Base-by-base conservation (phyloP, 2,329 filamentous ascomycete genomes). In the Ophiostoma sp. region DNA sequence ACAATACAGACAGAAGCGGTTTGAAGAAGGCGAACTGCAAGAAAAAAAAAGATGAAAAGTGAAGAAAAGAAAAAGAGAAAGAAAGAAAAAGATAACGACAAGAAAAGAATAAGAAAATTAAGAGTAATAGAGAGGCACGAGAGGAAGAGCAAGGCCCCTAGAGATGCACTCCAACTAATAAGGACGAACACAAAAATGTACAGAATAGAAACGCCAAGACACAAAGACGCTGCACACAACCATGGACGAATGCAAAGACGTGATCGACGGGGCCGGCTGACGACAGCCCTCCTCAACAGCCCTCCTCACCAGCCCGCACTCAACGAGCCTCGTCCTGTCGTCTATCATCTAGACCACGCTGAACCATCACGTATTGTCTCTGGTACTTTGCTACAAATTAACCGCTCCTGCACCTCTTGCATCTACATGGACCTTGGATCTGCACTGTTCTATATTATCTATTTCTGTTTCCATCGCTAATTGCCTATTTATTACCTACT, bases 181-280 rank as follows among this genome's bases (percentile, higher is more conserved):
- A 27, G 27, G 27, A 27, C 27, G 27, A 27, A 27, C 27, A 27
- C 27, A 27, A 27, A 27, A 27, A 27, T 27, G 27, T 27, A 27
- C 27, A 27, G 27, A 27, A 27, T 27, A 27, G 27, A 27, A 12
- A 12, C 42, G 47, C 47, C 47, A 52, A 52, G 5, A 27, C 27
- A 27, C 27, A 27, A 27, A 27, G 27, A 27, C 5, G n/a, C 16
- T 18, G 47, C 27, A 27, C 12, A 55, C 8, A 36, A 27, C 11
- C 49, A 55, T 27, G 4, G n/a, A 52, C 27, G 27, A 27, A 64
- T 27, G 27, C 27, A 52, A 68, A 68, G 67, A 65, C 67, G 67
- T 68, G 62, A 68, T 68, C 27, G 40, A 55, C n/a, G 49, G 49
- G 49, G 49, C 49, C n/a, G 49, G 49, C 12, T 55, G 49, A 55